Evolutionary conservation across 352 stramenopile species (phyloP).

Genomic region (Globisporangium solare): DNA sequence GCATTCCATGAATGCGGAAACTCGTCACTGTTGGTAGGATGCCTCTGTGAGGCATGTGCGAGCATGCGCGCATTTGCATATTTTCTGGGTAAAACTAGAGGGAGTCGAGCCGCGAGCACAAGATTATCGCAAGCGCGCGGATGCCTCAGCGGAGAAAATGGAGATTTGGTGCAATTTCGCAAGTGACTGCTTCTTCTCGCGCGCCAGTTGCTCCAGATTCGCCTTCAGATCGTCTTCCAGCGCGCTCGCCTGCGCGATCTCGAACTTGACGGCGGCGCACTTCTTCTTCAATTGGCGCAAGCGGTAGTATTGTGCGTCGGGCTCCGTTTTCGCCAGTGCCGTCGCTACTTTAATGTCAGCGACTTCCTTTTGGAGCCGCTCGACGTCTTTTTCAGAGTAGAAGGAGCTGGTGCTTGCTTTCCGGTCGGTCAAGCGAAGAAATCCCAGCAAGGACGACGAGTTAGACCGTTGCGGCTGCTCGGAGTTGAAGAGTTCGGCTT

Average conservation of each 20-base stretch:
- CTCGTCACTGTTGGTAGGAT: not conserved
- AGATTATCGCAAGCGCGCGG: constrained; percentile 1
- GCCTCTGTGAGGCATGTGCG: not conserved
- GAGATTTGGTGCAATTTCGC: constrained; percentile 62
- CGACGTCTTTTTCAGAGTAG: constrained; percentile 49
- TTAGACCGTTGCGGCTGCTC: constrained; percentile 20
- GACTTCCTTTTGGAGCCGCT: constrained; percentile 58
- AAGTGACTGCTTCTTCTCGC: constrained; percentile 37
- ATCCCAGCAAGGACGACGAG: constrained; percentile 19
- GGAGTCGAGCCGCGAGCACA: not conserved
- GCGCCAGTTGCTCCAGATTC: constrained; percentile 44
- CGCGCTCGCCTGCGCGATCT: constrained; percentile 52
- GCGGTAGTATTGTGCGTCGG: constrained; percentile 57
- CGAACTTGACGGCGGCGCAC: constrained; percentile 52
- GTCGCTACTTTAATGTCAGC: constrained; percentile 60
- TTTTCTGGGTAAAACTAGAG: not conserved
- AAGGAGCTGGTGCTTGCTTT: constrained; percentile 10
- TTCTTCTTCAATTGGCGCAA: constrained; percentile 58
- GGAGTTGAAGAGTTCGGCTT: constrained; percentile 51
- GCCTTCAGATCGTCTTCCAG: constrained; percentile 62
- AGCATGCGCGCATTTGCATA: not conserved
- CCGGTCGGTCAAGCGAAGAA: constrained; percentile 16
- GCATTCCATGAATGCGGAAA: not conserved
- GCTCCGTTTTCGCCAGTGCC: constrained; percentile 48
- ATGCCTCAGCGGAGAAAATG: constrained; percentile 31